Percentiles rank a stretch among this genome's conserved stretches.
phyloP scores from a whole-genome alignment of 148 eudicot species.

The Dysphania ambrosioides region DNA sequence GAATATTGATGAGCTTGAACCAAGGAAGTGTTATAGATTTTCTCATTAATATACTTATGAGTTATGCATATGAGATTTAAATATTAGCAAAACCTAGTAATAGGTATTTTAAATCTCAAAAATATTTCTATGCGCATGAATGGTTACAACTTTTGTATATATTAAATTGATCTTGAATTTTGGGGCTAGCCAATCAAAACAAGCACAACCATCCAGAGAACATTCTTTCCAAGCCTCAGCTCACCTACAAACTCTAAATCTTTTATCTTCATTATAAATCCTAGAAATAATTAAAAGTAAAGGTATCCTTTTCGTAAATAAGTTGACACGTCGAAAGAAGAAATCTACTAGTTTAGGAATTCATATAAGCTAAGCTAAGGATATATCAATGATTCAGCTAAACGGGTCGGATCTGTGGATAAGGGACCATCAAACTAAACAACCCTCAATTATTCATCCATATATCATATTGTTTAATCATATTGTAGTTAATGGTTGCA shows the following conservation, averaged over 20 bases:
- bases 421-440: background rate
- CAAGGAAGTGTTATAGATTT: too few species aligned
- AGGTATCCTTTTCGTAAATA: slow-evolving; percentile 20
- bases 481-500: background rate
- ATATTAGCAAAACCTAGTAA: too few species aligned
- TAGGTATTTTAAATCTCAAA: too few species aligned
- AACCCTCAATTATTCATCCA: slow-evolving; percentile 4
- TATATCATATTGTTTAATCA: background rate
- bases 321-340: slow-evolving; percentile 14
- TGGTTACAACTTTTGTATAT: too few species aligned
- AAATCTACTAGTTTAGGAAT: slow-evolving; percentile 10
- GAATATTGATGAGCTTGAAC: too few species aligned
- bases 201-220: too few species aligned
- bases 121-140: too few species aligned
- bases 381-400: slow-evolving; percentile 10
- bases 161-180: too few species aligned
- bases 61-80: too few species aligned
- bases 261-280: background rate
- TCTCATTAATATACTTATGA: too few species aligned
- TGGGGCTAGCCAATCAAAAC: too few species aligned
- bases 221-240: background rate
- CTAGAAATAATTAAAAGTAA: background rate
- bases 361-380: slow-evolving; percentile 12
- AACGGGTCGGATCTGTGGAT: slow-evolving; percentile 26
- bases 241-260: background rate